These are phyloP conservation scores for Solanum pennellii DNA, from an alignment of 257 asterid species.

Conservation along the genomic window DNA sequence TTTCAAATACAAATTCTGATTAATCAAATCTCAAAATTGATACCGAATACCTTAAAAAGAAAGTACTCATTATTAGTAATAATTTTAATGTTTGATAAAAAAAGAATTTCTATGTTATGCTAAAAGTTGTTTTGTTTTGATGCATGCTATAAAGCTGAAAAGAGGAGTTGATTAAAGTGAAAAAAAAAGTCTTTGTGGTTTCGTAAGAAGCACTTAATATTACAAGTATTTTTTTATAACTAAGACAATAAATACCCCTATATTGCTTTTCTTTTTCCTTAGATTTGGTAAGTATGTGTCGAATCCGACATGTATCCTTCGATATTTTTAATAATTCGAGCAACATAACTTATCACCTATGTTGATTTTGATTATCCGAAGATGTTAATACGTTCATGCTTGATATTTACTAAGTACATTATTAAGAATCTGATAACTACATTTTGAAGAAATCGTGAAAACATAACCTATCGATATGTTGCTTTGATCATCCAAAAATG, in stretches of 20 bases:
- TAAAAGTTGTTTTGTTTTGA: constrained; percentile 16
- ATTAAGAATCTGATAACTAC: background rate
- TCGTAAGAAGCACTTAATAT: constrained; percentile 25
- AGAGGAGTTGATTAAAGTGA: background rate
- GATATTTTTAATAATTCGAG: background rate
- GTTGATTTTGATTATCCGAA: accelerated
- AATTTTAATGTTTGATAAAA: background rate
- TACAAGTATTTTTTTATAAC: background rate
- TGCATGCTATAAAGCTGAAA: background rate
- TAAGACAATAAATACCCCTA: constrained; percentile 21
- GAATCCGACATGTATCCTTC: accelerated
- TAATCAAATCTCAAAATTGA: too few species aligned
- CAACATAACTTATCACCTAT: background rate
- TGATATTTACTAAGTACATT: background rate
- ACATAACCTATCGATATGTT: background rate
- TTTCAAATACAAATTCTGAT: accelerated
- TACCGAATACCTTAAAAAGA: background rate
- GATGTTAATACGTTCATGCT: accelerated
- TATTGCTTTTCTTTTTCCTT: background rate
- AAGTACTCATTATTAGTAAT: background rate
- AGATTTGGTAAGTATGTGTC: background rate
- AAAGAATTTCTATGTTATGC: background rate
- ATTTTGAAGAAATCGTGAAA: background rate
- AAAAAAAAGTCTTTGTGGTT: constrained; percentile 2
- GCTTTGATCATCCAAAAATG: background rate